Conservation (phyloP, 2,329 filamentous ascomycete species). For the Whalleya microplaca region DNA sequence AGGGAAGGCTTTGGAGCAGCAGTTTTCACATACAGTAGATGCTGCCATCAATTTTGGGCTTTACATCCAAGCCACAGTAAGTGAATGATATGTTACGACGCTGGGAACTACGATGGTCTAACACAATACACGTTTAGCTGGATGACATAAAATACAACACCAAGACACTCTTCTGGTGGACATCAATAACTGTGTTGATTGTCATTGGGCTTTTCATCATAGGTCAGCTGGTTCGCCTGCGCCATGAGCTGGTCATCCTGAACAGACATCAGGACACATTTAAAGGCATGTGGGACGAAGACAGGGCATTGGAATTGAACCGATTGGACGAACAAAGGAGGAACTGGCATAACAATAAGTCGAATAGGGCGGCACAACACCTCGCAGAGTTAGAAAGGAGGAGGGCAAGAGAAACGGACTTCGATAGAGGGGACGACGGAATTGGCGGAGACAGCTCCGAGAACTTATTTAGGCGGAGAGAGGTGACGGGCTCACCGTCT, state of each 20-base stretch:
- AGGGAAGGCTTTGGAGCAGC: not conserved
- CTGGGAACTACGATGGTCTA: not conserved
- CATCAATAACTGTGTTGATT: slow-evolving; percentile 17
- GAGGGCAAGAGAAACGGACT: too few species aligned
- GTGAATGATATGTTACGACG: not conserved
- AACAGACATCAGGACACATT: slow-evolving; percentile 26
- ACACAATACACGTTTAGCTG: slow-evolving; percentile 15
- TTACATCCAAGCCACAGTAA: not conserved
- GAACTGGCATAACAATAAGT: not conserved
- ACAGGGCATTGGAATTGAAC: slow-evolving; percentile 12
- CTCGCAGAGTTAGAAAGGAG: too few species aligned
- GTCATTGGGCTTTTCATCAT: slow-evolving; percentile 28
- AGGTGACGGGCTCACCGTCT: too few species aligned
- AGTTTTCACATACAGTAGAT: not conserved
- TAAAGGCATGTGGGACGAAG: slow-evolving; percentile 30
- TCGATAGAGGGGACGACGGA: too few species aligned
- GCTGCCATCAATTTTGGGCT: not conserved
- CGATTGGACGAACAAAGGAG: slow-evolving; percentile 4
- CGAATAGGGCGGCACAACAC: not conserved
- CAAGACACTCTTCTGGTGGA: slow-evolving; percentile 28
- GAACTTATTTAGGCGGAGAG: too few species aligned
- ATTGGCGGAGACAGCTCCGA: too few species aligned
- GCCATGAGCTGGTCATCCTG: slow-evolving; percentile 18
- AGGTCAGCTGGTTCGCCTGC: slow-evolving; percentile 18
- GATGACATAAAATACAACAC: slow-evolving; percentile 25